These are phyloP conservation scores for Detonula confervacea DNA, from an alignment of 352 stramenopile species.

Conservation along the genomic window DNA sequence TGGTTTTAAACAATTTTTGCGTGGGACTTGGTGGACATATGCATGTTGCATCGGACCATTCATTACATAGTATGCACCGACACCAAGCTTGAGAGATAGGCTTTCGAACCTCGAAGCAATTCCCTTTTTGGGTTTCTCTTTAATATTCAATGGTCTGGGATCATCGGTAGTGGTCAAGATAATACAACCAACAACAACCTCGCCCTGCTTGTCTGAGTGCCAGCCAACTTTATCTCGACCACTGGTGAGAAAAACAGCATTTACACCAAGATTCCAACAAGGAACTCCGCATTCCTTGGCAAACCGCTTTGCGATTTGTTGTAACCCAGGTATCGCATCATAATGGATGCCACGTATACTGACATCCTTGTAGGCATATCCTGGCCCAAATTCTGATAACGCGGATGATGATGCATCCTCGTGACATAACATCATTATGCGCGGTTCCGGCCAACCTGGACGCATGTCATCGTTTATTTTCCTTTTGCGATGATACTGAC, in stretches of 20 bases:
- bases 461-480: not conserved
- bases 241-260: slow-evolving; percentile 1
- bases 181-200: not conserved
- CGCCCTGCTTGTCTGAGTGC: not conserved
- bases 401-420: not conserved
- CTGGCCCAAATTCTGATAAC: not conserved
- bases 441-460: not conserved
- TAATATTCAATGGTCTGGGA: not conserved
- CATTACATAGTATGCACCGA: not conserved
- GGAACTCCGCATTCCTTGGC: slow-evolving; percentile 1
- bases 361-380: not conserved
- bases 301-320: not conserved
- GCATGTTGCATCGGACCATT: not conserved
- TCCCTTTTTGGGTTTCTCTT: not conserved
- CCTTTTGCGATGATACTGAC: not conserved
- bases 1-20: not conserved
- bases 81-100: not conserved
- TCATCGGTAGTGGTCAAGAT: not conserved
- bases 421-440: not conserved
- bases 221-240: not conserved
- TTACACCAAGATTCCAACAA: not conserved
- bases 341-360: not conserved
- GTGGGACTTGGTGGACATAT: not conserved
- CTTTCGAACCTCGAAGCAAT: not conserved
- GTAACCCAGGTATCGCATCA: not conserved